Conservation (phyloP, 2,329 filamentous ascomycete species). For the Pyrenochaeta sp. region DNA sequence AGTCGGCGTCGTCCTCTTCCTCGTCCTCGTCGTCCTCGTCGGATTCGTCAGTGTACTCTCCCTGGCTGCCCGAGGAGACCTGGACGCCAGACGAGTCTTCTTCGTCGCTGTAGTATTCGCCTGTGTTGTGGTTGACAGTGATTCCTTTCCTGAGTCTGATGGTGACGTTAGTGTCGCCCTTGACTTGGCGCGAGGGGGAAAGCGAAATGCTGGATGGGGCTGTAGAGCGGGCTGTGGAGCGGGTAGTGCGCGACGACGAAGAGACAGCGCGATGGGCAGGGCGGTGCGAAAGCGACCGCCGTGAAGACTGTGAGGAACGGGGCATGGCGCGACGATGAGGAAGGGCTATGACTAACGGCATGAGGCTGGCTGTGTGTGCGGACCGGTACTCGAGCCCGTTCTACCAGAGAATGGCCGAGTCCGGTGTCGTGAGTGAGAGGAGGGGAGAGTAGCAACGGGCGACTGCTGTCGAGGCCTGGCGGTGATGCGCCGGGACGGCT, state of each 20-base stretch:
- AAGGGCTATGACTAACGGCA: conserved; percentile 55
- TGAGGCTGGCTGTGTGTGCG: conserved; percentile 45
- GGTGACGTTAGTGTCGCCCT: conserved; percentile 49
- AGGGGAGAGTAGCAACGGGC: conserved; percentile 34
- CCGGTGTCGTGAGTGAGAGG: conserved; percentile 29
- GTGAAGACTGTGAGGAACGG: conserved; percentile 23
- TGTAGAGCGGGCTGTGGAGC: conserved; percentile 25
- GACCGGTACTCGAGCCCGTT: conserved; percentile 48
- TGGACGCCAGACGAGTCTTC: conserved; percentile 46
- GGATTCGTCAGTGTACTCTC: conserved; percentile 43
- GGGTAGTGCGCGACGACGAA: conserved; percentile 32
- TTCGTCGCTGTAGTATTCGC: conserved; percentile 45
- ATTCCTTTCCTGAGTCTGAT: conserved; percentile 50
- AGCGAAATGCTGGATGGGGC: conserved; percentile 42
- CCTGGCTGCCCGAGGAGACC: conserved; percentile 42
- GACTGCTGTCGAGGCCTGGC: not conserved
- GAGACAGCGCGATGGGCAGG: conserved; percentile 33
- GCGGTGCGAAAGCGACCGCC: conserved; percentile 43
- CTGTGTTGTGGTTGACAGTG: conserved; percentile 50
- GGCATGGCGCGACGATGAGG: conserved; percentile 41
- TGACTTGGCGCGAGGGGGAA: conserved; percentile 35
- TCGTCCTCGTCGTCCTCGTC: conserved; percentile 38
- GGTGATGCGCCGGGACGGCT: not conserved
- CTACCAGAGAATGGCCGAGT: conserved; percentile 52
- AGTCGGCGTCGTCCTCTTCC: conserved; percentile 34